These are phyloP conservation scores for Geotrichum siamense DNA, from an alignment of 1,139 yeast genomes.

Conservation along the genomic window DNA sequence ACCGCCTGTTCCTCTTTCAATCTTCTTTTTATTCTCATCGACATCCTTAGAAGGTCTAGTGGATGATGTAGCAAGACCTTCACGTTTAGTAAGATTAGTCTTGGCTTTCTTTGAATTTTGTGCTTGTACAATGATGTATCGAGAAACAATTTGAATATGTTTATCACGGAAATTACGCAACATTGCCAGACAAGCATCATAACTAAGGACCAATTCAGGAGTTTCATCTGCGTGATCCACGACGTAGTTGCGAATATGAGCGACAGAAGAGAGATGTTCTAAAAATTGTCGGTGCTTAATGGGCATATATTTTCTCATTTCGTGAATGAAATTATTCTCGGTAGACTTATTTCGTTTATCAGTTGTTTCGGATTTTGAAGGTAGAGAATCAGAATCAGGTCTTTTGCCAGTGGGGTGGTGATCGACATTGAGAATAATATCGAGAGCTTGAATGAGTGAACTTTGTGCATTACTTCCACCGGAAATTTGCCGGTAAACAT, in stretches of 20 bases:
- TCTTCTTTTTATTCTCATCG: slow-evolving; percentile 17
- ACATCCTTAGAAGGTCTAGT: slow-evolving; percentile 6
- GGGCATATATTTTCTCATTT: slow-evolving; percentile 89
- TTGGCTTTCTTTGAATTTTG: slow-evolving; percentile 30
- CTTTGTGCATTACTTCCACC: slow-evolving; percentile 97
- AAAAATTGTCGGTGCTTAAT: slow-evolving; percentile 72
- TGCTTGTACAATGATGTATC: slow-evolving; percentile 78
- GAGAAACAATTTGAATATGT: slow-evolving; percentile 85
- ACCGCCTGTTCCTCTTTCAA: slow-evolving; percentile 84
- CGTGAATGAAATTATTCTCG: slow-evolving; percentile 60
- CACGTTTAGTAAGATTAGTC: slow-evolving; percentile 24
- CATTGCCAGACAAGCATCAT: slow-evolving; percentile 89
- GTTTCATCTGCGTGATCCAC: slow-evolving; percentile 37
- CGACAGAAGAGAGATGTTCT: slow-evolving; percentile 47
- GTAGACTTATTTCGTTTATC: slow-evolving; percentile 18
- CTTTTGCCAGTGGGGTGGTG: slow-evolving; percentile 71
- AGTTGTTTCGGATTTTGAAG: slow-evolving; percentile 17
- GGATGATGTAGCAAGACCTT: slow-evolving; percentile 31
- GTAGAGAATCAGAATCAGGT: slow-evolving; percentile 13
- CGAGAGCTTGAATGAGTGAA: slow-evolving; percentile 80
- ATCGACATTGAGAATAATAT: slow-evolving; percentile 63
- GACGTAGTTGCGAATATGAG: slow-evolving; percentile 62
- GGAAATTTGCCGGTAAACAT: slow-evolving; percentile 51
- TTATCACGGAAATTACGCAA: slow-evolving; percentile 82
- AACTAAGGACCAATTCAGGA: slow-evolving; percentile 60